Percentiles rank a stretch among this genome's conserved stretches.
These are phyloP conservation scores for Neurospora sp. DNA, from an alignment of 2,329 filamentous ascomycete species.

Conservation along the genomic window DNA sequence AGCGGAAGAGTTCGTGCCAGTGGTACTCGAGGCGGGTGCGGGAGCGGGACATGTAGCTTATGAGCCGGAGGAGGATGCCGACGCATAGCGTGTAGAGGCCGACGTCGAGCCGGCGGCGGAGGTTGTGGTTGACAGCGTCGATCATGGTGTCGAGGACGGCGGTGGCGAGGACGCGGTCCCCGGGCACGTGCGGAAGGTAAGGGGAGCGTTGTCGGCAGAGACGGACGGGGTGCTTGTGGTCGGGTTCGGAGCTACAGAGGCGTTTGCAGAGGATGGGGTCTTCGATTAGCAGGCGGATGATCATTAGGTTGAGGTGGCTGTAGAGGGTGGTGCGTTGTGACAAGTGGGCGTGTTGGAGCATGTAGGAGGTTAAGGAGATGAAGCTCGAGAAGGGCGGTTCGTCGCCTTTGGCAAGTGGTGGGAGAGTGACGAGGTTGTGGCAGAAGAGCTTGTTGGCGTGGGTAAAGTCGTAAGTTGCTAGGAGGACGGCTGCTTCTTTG, in stretches of 20 bases:
- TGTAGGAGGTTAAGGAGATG: conserved; percentile 81
- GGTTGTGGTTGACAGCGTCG: conserved; percentile 88
- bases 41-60: conserved; percentile 75
- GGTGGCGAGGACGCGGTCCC: conserved; percentile 63
- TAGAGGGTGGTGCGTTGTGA: conserved; percentile 71
- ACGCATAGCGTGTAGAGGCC: conserved; percentile 74
- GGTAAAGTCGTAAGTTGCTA: conserved; percentile 86
- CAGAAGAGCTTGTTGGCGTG: conserved; percentile 95
- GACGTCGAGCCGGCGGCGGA: conserved; percentile 74
- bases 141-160: conserved; percentile 78
- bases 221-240: conserved; percentile 58
- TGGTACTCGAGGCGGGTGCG: conserved; percentile 79
- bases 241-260: conserved; percentile 63
- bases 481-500: conserved; percentile 65
- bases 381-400: conserved; percentile 73
- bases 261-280: conserved; percentile 73
- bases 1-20: conserved; percentile 92
- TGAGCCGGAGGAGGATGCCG: conserved; percentile 69
- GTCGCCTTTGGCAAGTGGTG: conserved; percentile 47
- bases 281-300: conserved; percentile 77
- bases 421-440: conserved; percentile 62
- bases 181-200: conserved; percentile 63
- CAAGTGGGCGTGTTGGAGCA: conserved; percentile 86
- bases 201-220: conserved; percentile 85
- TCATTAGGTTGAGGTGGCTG: conserved; percentile 74